Base-by-base conservation (phyloP, 345 rosid genomes). In the Populus alba region DNA sequence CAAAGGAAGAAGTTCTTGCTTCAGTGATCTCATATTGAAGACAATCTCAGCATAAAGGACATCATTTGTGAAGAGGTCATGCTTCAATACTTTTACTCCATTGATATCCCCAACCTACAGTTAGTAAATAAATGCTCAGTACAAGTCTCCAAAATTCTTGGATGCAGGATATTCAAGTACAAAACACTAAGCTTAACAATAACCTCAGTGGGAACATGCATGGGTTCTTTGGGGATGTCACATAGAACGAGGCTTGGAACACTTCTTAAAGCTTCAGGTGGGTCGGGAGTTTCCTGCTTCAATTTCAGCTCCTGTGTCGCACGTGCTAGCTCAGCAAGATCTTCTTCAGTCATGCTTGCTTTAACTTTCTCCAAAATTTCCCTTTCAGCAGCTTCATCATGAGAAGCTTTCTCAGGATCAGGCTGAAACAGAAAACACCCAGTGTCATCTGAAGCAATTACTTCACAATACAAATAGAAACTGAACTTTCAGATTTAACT, bases 221-320 rank as follows among this genome's bases (percentile, higher is more conserved):
- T 89, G 66, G 99, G 95, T 86, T 92, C 91, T 85, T 91, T 96
- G 39, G 99, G 97, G 78, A 96, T 96, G 85, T 94, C 99, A 71
- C 41, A 20, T 45, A 96, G 83, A 78, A 85, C 87, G 49, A 94
- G 90, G 86, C 97, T 82, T 51, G 99, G 98, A 79, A 94, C 97
- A 73, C 88, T 74, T 89, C 81, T 89, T 78, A 96, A 83, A 77
- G 97, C 97, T 87, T 94, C 95, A 17, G 97, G 95, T 83, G 99
- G 91, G 55, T 96, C 98, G 66, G 97, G 99, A 80, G 98, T 94
- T 85, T 96, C 97, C 82, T 94, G 98, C 87, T 89, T 94, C 85
- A 92, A 78, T 80, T 87, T 90, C 80, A 92, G 89, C 83, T 91
- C 97, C 81, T 90, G 88, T 1, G 99, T 96, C 15, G 97, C 94